Conservation (phyloP, 2,329 filamentous ascomycete species). For the Cyphellophora europaea region DNA sequence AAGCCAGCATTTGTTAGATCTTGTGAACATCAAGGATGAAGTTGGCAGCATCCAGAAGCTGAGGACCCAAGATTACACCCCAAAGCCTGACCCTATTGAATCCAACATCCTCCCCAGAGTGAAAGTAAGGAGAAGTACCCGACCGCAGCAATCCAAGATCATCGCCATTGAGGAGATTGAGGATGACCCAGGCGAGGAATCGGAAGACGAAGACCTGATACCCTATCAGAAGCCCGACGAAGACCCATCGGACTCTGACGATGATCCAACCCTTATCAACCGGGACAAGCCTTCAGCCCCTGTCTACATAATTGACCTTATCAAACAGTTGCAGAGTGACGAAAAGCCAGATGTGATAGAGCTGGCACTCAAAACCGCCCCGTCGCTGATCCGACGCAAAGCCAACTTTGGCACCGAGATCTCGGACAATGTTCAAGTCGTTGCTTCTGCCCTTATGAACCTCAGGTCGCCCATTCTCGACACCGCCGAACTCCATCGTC, state of each 20-base stretch:
- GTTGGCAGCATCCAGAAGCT: constrained; percentile 50
- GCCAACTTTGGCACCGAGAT: constrained; percentile 82
- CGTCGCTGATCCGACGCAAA: constrained; percentile 77
- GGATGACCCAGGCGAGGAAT: constrained; percentile 36
- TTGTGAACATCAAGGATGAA: constrained; percentile 55
- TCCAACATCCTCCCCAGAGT: no score
- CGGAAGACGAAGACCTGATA: constrained; percentile 57
- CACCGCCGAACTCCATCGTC: constrained; percentile 67
- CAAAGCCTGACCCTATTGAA: no score
- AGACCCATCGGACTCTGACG: constrained; percentile 83
- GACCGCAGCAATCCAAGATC: constrained; percentile 31
- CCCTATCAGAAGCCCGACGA: constrained; percentile 80
- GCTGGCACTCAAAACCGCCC: constrained; percentile 67
- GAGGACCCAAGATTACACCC: no score
- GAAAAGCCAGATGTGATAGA: constrained; percentile 74
- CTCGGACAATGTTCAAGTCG: constrained; percentile 69
- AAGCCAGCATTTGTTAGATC: constrained; percentile 61
- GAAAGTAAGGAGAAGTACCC: no score
- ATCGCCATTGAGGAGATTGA: constrained; percentile 54
- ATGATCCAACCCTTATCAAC: constrained; percentile 79
- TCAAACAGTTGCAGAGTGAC: constrained; percentile 51
- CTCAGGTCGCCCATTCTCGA: constrained; percentile 28
- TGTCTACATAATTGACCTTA: constrained; percentile 42
- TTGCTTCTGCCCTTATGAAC: constrained; percentile 67
- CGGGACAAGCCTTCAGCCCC: constrained; percentile 75